Evolutionary conservation across 768 basidiomycete species (phyloP).

Genomic region (Albatrellus ellisii): DNA sequence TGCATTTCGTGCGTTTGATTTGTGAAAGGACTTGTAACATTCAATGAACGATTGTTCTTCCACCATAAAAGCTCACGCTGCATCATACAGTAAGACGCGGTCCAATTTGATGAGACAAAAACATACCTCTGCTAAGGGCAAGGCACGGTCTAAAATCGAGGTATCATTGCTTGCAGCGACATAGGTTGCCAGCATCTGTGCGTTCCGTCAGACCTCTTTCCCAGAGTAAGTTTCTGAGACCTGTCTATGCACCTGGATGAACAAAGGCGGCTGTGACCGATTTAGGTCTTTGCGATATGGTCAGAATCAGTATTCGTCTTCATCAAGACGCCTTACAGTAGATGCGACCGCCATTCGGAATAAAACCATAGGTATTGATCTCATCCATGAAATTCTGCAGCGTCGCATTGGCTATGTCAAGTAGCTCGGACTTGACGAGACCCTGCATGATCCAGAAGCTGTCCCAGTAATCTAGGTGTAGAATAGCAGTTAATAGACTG

Average conservation of each 20-base stretch:
- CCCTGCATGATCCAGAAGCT: slow-evolving; percentile 87
- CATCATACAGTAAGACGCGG: not conserved
- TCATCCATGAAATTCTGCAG: slow-evolving; percentile 96
- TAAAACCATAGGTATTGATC: slow-evolving; percentile 71
- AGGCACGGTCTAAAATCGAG: slow-evolving; percentile 59
- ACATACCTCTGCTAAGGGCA: slow-evolving; percentile 72
- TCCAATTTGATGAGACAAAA: not conserved
- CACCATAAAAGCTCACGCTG: slow-evolving; percentile 81
- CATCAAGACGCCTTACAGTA: slow-evolving; percentile 42
- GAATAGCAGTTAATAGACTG: not conserved
- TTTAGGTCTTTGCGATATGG: slow-evolving; percentile 52
- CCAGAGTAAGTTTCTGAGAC: not conserved
- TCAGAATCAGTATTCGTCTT: not conserved
- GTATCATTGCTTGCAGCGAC: slow-evolving; percentile 58
- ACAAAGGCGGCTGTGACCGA: slow-evolving; percentile 87
- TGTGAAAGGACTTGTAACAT: slow-evolving; percentile 59
- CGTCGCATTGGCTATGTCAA: slow-evolving; percentile 57
- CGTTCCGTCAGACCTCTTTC: too few species aligned
- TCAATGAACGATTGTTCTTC: slow-evolving; percentile 55
- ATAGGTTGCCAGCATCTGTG: slow-evolving; percentile 83
- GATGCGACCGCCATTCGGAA: slow-evolving; percentile 88
- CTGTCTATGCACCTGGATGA: slow-evolving; percentile 46
- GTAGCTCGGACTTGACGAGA: slow-evolving; percentile 69
- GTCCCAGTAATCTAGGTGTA: slow-evolving; percentile 38
- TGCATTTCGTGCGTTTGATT: slow-evolving; percentile 52